Percentiles rank a stretch among this genome's conserved stretches.
Evolutionary conservation across 768 basidiomycete species (phyloP).

Genomic region (Leccinum truebloodii): DNA sequence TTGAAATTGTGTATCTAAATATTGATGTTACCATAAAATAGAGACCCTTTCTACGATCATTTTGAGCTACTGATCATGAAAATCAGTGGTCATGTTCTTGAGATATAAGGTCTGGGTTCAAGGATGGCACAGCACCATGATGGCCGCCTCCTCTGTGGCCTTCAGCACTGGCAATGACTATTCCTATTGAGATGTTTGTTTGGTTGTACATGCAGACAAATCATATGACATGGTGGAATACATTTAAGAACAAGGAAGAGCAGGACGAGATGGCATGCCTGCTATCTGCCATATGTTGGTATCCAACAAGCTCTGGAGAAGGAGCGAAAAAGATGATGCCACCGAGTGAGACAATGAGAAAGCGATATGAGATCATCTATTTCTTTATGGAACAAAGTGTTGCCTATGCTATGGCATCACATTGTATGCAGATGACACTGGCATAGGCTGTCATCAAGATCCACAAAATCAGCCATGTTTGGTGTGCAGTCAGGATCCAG

Average conservation of each 20-base stretch:
- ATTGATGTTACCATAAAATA: neutral
- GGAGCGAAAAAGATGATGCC: neutral
- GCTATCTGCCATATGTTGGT: neutral
- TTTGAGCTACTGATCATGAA: neutral
- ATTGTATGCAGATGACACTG: neutral
- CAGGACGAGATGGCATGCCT: slow-evolving; percentile 13
- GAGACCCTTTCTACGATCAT: neutral
- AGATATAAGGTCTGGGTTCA: slow-evolving; percentile 9
- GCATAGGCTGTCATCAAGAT: too few species aligned
- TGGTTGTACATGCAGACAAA: slow-evolving; percentile 22
- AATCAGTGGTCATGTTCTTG: neutral
- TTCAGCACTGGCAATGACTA: slow-evolving; percentile 33
- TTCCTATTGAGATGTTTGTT: slow-evolving; percentile 6
- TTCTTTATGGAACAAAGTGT: neutral
- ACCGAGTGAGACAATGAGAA: neutral
- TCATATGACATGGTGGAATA: slow-evolving; percentile 25
- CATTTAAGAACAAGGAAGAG: slow-evolving; percentile 23
- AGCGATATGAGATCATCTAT: neutral
- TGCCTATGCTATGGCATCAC: slow-evolving; percentile 11
- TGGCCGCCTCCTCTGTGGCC: slow-evolving; percentile 25
- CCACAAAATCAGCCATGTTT: slow-evolving; percentile 6
- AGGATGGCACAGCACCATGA: neutral
- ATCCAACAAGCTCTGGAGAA: neutral
- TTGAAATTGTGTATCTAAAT: neutral
- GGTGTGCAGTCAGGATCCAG: neutral